phyloP scores from a whole-genome alignment of 2,329 filamentous ascomycete species.

The Neurospora sp. region DNA sequence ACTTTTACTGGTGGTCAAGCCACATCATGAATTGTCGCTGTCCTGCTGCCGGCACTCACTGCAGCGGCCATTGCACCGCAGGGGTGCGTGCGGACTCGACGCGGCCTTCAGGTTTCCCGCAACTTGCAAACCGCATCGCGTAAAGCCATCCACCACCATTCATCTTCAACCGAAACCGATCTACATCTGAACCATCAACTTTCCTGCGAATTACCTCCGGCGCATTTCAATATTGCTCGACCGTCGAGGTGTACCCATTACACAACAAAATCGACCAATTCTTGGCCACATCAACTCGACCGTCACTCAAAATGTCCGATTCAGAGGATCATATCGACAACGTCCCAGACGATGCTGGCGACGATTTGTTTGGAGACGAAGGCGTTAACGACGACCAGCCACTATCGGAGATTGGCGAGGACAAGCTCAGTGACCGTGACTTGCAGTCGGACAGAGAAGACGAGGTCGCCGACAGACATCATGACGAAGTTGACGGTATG shows the following conservation, averaged over 20 bases:
- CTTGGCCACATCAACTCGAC: not conserved
- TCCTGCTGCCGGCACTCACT: not conserved
- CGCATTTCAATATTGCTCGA: not conserved
- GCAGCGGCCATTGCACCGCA: not conserved
- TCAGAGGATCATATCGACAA: slow-evolving; percentile 43
- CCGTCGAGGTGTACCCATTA: not conserved
- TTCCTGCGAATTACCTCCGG: not conserved
- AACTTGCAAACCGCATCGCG: not conserved
- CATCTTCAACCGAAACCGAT: not conserved
- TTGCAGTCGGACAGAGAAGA: slow-evolving; percentile 40
- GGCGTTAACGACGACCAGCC: slow-evolving; percentile 50
- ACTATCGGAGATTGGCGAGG: slow-evolving; percentile 43
- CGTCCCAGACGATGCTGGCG: slow-evolving; percentile 43
- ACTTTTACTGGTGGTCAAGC: not conserved
- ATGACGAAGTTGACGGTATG: slow-evolving; percentile 28
- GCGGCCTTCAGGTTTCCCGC: not conserved
- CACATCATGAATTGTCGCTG: not conserved
- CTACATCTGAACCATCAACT: not conserved
- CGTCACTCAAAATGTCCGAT: slow-evolving; percentile 38
- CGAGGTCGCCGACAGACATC: slow-evolving; percentile 19
- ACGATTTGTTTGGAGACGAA: slow-evolving; percentile 54
- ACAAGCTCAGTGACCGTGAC: slow-evolving; percentile 53
- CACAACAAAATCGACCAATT: not conserved
- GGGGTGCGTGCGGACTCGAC: not conserved
- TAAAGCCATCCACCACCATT: not conserved